Base-by-base conservation (phyloP, 2,329 filamentous ascomycete genomes). In the Mollisia scopiformis region DNA sequence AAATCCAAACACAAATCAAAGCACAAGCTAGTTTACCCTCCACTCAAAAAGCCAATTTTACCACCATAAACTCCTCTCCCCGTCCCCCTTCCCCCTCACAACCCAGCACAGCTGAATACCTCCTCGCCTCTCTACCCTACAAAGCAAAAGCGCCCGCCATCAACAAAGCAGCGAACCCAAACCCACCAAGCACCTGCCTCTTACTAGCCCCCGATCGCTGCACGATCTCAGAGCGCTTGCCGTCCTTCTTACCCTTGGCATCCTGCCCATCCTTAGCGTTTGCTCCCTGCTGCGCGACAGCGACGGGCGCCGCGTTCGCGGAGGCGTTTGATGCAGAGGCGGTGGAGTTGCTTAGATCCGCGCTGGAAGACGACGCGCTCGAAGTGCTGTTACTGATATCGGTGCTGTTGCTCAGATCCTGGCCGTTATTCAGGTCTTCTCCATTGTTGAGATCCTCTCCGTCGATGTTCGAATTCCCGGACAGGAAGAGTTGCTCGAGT, bases 61-160 rank as follows among this genome's bases (percentile, higher is more conserved):
- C 6, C 23, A n/a, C 39, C 39, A 14, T n/a, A 39, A 39, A n/a
- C 3, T 3, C 13, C 2, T 16, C n/a, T 19, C 3, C 3, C 37
- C 13, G n/a, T 19, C 16, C 37, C 39, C 39, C 6, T 43, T 43
- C 21, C 39, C 23, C 39, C 39, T 10, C 39, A 4, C 31, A 35
- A 35, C 39, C 37, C 39, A 43, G 39, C 39, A 43, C 39, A 43
- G 39, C 39, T 23, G 39, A 43, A 21, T 47, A 13, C n/a, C 21
- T 5, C 41, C 16, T 21, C 41, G 23, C 7, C 21, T 13, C 23
- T 4, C 16, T 46, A 6, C 41, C 41, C 41, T 52, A 58, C 55
- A 52, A 43, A 46, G 55, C 55, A 23, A 58, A 39, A 23, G 25
- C 35, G 25, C 55, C 55, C 21, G 47, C 55, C 10, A 52, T 16